Conservation (phyloP, 306 rosid genomes). For the Prinsepia uniflora region DNA sequence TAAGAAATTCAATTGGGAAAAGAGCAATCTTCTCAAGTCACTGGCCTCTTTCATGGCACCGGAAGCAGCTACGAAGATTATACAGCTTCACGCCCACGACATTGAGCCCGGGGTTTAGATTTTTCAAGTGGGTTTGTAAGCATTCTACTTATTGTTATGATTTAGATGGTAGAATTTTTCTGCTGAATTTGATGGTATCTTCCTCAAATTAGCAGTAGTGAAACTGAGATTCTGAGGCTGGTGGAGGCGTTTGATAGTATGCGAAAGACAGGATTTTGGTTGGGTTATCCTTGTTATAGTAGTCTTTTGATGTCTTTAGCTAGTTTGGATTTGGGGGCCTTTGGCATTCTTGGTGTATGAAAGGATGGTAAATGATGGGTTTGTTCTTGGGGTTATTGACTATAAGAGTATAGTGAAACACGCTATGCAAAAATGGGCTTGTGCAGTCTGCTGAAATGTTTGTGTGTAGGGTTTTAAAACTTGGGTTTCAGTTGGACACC, state of each 20-base stretch:
- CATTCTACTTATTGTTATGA: slow-evolving; percentile 17
- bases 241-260: background rate
- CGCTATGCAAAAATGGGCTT: slow-evolving; percentile 4
- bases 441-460: slow-evolving; percentile 18
- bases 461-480: slow-evolving; percentile 9
- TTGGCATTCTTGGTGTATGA: slow-evolving; percentile 6
- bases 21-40: background rate
- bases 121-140: slow-evolving; percentile 18
- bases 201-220: background rate
- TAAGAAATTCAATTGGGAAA: slow-evolving; percentile 10
- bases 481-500: slow-evolving; percentile 10
- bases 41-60: background rate
- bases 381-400: slow-evolving; percentile 11
- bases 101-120: slow-evolving; percentile 8
- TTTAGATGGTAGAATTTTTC: background rate
- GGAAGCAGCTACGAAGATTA: background rate
- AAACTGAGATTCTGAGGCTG: slow-evolving; percentile 5
- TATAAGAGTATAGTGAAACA: background rate
- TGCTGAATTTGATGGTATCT: slow-evolving; percentile 1
- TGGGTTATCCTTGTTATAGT: slow-evolving; percentile 14
- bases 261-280: slow-evolving; percentile 11
- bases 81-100: background rate
- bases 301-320: slow-evolving; percentile 15
- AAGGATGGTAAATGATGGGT: slow-evolving; percentile 7
- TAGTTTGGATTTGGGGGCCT: slow-evolving; percentile 12